Conservation (phyloP, 345 rosid species). For the Microcos paniculata region DNA sequence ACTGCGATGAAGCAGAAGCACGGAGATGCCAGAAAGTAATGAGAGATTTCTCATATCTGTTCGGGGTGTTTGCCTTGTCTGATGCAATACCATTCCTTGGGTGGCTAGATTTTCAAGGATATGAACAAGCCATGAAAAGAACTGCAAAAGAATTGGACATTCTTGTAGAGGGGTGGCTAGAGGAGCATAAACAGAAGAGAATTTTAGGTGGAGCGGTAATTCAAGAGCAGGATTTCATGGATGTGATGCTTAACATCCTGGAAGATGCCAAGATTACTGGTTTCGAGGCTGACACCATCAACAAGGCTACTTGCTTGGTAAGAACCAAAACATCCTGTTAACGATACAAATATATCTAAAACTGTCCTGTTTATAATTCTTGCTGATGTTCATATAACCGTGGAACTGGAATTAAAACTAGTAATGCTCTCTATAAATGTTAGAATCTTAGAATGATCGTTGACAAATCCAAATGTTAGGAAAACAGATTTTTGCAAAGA, state of each 20-base stretch:
- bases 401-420: background rate
- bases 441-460: background rate
- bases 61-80: conserved; percentile 30
- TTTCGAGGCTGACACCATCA: conserved; percentile 30
- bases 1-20: conserved; percentile 12
- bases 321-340: background rate
- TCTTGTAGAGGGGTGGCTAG: conserved; percentile 29
- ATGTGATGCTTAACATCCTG: conserved; percentile 30
- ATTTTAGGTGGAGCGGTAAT: background rate
- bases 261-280: conserved; percentile 19
- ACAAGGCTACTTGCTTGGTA: conserved; percentile 36
- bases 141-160: conserved; percentile 34
- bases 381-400: background rate
- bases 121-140: conserved; percentile 34
- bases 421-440: background rate
- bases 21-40: conserved; percentile 9
- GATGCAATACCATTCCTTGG: conserved; percentile 42
- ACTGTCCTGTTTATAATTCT: too few relatives aligned
- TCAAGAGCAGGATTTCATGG: conserved; percentile 37
- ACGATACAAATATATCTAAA: too few relatives aligned
- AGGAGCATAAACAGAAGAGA: conserved; percentile 40
- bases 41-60: conserved; percentile 20
- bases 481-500: background rate
- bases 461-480: background rate
- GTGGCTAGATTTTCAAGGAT: conserved; percentile 39